These are phyloP conservation scores for Leucocoprinus leucothites DNA, from an alignment of 768 basidiomycete species.

Conservation along the genomic window DNA sequence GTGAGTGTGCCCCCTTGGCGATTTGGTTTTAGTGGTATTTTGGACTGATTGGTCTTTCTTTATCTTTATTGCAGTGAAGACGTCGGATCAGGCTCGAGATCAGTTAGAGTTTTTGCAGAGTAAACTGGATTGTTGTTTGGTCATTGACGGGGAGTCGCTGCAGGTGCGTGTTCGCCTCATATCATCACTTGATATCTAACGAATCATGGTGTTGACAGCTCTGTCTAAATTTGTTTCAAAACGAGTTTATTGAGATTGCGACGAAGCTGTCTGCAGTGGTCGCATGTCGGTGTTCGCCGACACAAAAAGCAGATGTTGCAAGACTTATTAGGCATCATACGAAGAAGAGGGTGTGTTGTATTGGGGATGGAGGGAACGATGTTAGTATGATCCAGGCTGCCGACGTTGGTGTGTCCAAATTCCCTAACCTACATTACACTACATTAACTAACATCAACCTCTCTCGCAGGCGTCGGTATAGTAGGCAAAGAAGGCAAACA, in stretches of 20 bases:
- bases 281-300: slow-evolving; percentile 97
- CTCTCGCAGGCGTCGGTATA: slow-evolving; percentile 79
- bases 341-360: slow-evolving; percentile 95
- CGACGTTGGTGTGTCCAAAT: slow-evolving; percentile 77
- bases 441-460: not conserved
- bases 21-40: not conserved
- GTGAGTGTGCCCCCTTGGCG: slow-evolving; percentile 42
- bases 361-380: slow-evolving; percentile 98
- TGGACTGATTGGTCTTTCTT: slow-evolving; percentile 6
- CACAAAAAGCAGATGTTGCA: slow-evolving; percentile 98
- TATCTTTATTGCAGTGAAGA: slow-evolving; percentile 89
- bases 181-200: not conserved
- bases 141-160: slow-evolving; percentile 96
- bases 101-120: slow-evolving; percentile 92
- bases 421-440: not conserved
- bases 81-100: slow-evolving; percentile 76
- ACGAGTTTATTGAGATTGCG: slow-evolving; percentile 94
- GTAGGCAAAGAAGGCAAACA: slow-evolving; percentile 99
- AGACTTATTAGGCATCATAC: slow-evolving; percentile 87
- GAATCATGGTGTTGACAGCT: slow-evolving; percentile 48
- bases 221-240: slow-evolving; percentile 85
- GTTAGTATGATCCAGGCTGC: slow-evolving; percentile 99
- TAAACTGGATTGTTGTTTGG: slow-evolving; percentile 95
- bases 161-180: slow-evolving; percentile 51
- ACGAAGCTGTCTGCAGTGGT: slow-evolving; percentile 96